Evolutionary conservation across 495 filamentous ascomycete species (phyloP).

Genomic region (Penicillium longicatenatum): DNA sequence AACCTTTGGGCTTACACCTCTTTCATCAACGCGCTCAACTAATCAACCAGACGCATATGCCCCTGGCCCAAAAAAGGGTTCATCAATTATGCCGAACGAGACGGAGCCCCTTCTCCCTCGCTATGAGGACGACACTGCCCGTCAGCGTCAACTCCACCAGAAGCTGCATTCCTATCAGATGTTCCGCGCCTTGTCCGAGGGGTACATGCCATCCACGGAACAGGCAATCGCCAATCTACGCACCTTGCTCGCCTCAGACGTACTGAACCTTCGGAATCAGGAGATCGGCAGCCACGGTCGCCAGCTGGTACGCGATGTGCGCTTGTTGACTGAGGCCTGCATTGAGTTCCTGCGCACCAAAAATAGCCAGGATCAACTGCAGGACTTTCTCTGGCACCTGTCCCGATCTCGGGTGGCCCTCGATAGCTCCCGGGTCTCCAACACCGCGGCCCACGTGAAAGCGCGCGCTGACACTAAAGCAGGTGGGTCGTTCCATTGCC

Average conservation of each 20-base stretch:
- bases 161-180: conserved; percentile 94
- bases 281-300: conserved; percentile 78
- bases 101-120: conserved; percentile 79
- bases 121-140: conserved; percentile 78
- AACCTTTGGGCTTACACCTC: background rate
- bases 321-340: conserved; percentile 70
- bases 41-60: background rate
- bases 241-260: conserved; percentile 72
- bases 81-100: conserved; percentile 55
- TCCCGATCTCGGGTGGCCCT: conserved; percentile 68
- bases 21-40: background rate
- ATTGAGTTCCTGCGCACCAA: conserved; percentile 79
- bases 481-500: conserved; percentile 48
- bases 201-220: conserved; percentile 90
- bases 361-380: conserved; percentile 81
- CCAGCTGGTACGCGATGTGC: conserved; percentile 68
- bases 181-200: conserved; percentile 77
- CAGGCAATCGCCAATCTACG: conserved; percentile 81
- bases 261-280: conserved; percentile 75
- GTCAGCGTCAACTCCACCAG: conserved; percentile 75
- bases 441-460: conserved; percentile 63
- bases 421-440: conserved; percentile 65
- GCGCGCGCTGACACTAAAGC: conserved; percentile 76
- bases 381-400: conserved; percentile 89
- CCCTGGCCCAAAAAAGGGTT: background rate